A percentile compares a stretch with the other conserved stretches of the same genome.
These are phyloP conservation scores for Pyracantha coccinea DNA, from an alignment of 331 rosid species.

Conservation along the genomic window DNA sequence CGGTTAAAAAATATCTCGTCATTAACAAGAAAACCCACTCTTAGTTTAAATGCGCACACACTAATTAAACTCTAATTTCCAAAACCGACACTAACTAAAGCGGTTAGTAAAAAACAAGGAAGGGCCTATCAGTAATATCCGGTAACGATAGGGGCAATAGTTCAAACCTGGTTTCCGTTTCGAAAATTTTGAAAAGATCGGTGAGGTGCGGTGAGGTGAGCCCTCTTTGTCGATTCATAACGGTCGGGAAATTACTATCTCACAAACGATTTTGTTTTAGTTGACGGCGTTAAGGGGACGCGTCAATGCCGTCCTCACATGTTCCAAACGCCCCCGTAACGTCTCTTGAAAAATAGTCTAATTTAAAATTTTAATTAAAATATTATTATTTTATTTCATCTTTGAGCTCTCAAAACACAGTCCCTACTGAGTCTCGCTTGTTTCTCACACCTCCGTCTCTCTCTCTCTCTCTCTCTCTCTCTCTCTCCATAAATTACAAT, in stretches of 20 bases:
- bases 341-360: background rate
- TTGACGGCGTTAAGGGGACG: slow-evolving; percentile 39
- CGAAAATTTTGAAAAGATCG: slow-evolving; percentile 14
- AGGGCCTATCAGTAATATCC: slow-evolving; percentile 3
- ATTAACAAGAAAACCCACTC: background rate
- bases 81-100: background rate
- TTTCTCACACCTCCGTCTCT: slow-evolving; percentile 13
- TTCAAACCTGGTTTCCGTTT: slow-evolving; percentile 16
- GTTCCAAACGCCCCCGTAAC: slow-evolving; percentile 30
- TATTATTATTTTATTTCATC: slow-evolving; percentile 4
- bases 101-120: background rate
- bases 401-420: background rate
- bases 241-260: slow-evolving; percentile 46
- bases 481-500: slow-evolving; percentile 6
- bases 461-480: background rate
- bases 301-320: slow-evolving; percentile 17
- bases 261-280: slow-evolving; percentile 12
- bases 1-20: background rate
- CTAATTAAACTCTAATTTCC: too few species aligned
- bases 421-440: background rate
- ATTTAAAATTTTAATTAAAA: background rate
- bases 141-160: background rate
- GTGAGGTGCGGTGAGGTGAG: background rate
- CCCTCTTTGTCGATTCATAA: slow-evolving; percentile 33
- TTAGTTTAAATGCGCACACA: background rate